Percentiles rank a stretch among this genome's conserved stretches.
These are phyloP conservation scores for Salix udensis DNA, from an alignment of 345 rosid genomes.

Conservation along the genomic window DNA sequence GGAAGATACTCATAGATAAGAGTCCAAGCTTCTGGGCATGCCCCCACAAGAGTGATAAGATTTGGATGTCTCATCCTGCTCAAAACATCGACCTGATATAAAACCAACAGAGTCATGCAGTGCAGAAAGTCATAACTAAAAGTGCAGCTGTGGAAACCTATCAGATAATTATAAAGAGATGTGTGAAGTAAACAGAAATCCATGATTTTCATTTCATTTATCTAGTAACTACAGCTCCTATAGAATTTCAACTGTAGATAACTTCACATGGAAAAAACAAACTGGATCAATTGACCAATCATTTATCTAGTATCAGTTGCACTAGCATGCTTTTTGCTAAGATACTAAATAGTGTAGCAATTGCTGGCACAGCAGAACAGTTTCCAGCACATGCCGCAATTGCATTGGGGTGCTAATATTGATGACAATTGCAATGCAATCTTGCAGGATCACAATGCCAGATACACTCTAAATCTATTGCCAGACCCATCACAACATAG, in stretches of 20 bases:
- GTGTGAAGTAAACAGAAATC: not conserved
- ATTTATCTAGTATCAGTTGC: too few species aligned
- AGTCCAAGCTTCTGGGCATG: slow-evolving; percentile 81
- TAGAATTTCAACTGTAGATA: not conserved
- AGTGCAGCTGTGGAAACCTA: slow-evolving; percentile 1
- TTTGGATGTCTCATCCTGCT: slow-evolving; percentile 88
- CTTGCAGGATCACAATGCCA: not conserved
- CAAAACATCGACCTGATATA: slow-evolving; percentile 66
- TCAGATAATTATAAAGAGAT: not conserved
- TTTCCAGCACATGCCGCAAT: not conserved
- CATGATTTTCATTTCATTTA: not conserved
- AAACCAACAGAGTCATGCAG: slow-evolving; percentile 14
- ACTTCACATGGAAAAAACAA: not conserved
- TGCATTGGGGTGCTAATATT: not conserved
- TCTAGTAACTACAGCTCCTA: not conserved
- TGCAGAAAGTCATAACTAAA: not conserved
- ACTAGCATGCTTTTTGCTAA: not conserved
- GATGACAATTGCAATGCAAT: not conserved
- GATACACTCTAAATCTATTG: not conserved
- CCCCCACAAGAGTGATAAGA: slow-evolving; percentile 77
- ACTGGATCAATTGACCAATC: not conserved
- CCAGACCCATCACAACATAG: not conserved
- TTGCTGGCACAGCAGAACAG: slow-evolving; percentile 1
- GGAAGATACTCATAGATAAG: slow-evolving; percentile 81
- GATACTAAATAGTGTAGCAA: not conserved